Evolutionary conservation across 2,329 filamentous ascomycete species (phyloP).

Genomic region (Elsinoe batatas): DNA sequence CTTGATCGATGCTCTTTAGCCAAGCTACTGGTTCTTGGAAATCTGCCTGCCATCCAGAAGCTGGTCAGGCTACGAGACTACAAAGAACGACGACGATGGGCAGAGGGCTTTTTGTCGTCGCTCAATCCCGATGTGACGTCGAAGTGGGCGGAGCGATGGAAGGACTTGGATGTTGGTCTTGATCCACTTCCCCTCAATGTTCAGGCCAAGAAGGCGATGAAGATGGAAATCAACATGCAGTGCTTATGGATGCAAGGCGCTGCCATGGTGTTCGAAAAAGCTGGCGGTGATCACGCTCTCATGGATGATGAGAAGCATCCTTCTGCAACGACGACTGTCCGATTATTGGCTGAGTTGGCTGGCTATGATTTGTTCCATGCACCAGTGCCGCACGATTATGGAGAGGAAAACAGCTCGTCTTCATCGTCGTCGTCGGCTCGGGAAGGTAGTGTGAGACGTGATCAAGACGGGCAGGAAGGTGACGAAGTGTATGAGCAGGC

Average conservation of each 20-base stretch:
- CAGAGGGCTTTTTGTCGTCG: conserved; percentile 2
- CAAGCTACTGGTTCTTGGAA: conserved; percentile 11
- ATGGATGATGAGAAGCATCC: conserved; percentile 11
- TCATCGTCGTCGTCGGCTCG: conserved; percentile 2
- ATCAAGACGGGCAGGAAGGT: not conserved
- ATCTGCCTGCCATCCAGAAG: conserved; percentile 13
- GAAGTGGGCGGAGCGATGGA: conserved; percentile 7
- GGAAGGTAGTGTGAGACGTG: not conserved
- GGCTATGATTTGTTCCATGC: conserved; percentile 13
- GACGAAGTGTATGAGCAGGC: not conserved
- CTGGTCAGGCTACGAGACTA: conserved; percentile 9
- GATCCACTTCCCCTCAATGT: not conserved
- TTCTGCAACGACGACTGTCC: conserved; percentile 1
- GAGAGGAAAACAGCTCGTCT: not conserved
- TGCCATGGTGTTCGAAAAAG: conserved; percentile 7
- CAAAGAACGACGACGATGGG: conserved; percentile 12
- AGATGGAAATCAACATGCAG: conserved; percentile 10
- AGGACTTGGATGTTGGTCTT: conserved; percentile 8
- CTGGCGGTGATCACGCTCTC: not conserved
- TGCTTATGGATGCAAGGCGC: conserved; percentile 12
- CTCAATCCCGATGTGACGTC: conserved; percentile 7
- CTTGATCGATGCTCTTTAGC: conserved; percentile 9
- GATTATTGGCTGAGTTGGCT: conserved; percentile 11
- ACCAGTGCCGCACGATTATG: conserved; percentile 11
- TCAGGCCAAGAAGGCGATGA: conserved; percentile 10